Base-by-base conservation (phyloP, 768 basidiomycete genomes). In the Rhizopogon vesiculosus region DNA sequence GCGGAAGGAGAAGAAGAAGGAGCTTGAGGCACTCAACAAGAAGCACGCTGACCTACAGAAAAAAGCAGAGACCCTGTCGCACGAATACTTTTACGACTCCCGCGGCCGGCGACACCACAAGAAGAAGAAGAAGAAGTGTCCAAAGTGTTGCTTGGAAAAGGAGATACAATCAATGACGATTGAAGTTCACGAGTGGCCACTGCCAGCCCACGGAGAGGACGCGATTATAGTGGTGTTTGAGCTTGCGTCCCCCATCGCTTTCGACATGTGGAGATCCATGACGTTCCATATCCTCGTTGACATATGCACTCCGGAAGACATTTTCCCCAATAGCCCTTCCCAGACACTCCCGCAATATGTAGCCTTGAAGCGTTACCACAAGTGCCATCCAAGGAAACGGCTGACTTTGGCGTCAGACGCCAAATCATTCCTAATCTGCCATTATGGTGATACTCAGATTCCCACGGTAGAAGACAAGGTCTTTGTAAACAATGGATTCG, bases 161-260 rank as follows among this genome's bases (percentile, higher is more conserved):
- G 15, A 62, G 48, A 63, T 66, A 0, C 16, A 28, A 0, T 18
- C 1, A 0, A 59, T 79, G 64, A 3, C 22, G 0, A 79, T 81
- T 22, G 0, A 25, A 1, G 59, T 76, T 5, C 67, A 77, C 39
- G 81, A 82, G 51, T 78, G 78, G 78, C 81, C 80, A 0, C 59
- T 82, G 40, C 78, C 80, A 0, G 31, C 50, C 1, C 43, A 59
- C 10, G 19, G 16, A 5, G 12, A 62, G 4, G 29, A 54, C 7
- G 68, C 69, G 0, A 62, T 72, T 50, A 60, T 60, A 0, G 66
- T 72, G 15, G 62, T 80, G 1, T 82, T 81, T 50, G 78, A 81
- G 55, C 56, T 79, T 2, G 55, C 60, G 9, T 71, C 71, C 50
- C 80, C 80, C 3, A 31, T 64, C 7, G 56, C 65, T 8, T 77